Conservation (phyloP, 2,329 filamentous ascomycete species). For the Chaetomium sp. region DNA sequence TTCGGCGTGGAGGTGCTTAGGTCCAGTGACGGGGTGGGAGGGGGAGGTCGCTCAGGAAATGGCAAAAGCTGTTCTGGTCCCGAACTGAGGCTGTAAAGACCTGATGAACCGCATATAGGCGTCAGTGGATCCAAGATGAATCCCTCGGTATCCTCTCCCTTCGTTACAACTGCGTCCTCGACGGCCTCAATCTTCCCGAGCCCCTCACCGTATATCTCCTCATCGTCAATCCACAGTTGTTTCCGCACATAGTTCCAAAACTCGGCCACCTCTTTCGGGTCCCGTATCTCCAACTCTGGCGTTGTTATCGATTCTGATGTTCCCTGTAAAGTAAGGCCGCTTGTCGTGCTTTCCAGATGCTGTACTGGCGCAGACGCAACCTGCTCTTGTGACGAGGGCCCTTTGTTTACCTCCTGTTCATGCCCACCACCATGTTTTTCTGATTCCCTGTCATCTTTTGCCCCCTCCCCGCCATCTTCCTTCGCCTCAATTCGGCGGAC, state of each 20-base stretch:
- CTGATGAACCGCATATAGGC: too few relatives aligned
- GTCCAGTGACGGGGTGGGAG: neutral
- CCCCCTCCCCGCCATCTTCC: neutral
- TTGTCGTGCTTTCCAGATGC: conserved; percentile 2
- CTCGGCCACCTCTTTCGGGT: conserved; percentile 4
- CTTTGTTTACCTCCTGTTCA: neutral
- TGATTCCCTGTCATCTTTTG: neutral
- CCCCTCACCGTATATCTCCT: conserved; percentile 12
- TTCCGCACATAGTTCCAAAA: conserved; percentile 16
- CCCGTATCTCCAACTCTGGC: neutral
- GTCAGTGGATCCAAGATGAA: neutral
- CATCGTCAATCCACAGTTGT: conserved; percentile 16
- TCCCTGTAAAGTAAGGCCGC: neutral
- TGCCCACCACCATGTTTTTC: neutral
- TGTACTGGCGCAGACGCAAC: neutral
- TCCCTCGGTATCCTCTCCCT: neutral
- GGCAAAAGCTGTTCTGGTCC: neutral
- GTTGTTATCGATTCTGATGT: neutral
- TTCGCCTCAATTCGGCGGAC: neutral
- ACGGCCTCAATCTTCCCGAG: neutral
- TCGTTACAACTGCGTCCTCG: neutral
- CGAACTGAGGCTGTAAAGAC: too few relatives aligned
- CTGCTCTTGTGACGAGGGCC: too few relatives aligned
- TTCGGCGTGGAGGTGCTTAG: neutral
- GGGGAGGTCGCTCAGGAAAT: neutral